Base-by-base conservation (phyloP, 768 basidiomycete species). In the Mycena metata region DNA sequence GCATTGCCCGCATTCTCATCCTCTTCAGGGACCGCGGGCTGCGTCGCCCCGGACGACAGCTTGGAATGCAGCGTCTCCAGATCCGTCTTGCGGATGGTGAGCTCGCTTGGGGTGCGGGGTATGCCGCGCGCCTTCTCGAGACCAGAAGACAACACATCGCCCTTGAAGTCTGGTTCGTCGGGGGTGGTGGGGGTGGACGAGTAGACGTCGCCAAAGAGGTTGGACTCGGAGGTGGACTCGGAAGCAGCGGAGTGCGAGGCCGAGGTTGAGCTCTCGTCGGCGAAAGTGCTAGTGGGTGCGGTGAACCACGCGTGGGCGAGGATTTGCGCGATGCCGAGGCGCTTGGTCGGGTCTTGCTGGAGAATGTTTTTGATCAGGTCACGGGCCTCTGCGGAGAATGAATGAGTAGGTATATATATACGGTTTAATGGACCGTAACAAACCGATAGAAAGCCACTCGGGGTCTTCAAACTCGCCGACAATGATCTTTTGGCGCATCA, bases 401-500 rank as follows among this genome's bases (percentile, higher is more conserved):
- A 21, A 16, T 10, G 42, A 24, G 42, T 45, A 30, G 30, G 3
- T 6, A 30, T 30, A 45, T 13, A 16, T 43, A 10, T 8, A 19
- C 30, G 46, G 21, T 30, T 30, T 30, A 15, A 50, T n/a, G 49
- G 36, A 35, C 65, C 47, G 33, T 42, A 17, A 76, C 83, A 63
- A 78, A 96, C 96, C 95, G 74, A 85, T 80, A 33, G 95, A 94
- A 19, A 99, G 83, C 96, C 96, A 99, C 65, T 90, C 88, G 9
- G 96, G 96, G 75, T 98, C 94, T 69, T 97, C 95, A 75, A 93
- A 99, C 50, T 92, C 90, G 17, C 92, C 95, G 69, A 89, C 83
- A 60, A 96, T 89, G 69, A 99, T 93, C 79, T 93, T 91, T 59
- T 84, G 82, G 69, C 91, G 91, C 95, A 97, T 97, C 15, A 91